These are phyloP conservation scores for Nissolia schottii DNA, from an alignment of 306 rosid species.

Conservation along the genomic window DNA sequence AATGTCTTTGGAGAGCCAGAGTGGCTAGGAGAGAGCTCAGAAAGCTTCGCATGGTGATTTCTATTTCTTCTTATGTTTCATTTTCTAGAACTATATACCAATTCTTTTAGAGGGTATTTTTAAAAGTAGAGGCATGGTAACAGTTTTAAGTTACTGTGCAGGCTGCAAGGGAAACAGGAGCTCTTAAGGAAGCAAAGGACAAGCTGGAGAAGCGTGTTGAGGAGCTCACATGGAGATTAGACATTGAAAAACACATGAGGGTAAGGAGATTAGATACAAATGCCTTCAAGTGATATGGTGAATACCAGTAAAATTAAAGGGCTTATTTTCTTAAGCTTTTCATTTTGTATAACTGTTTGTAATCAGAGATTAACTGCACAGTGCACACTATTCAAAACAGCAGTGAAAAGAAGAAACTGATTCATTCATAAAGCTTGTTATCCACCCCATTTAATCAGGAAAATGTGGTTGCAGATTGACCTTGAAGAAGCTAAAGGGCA, in stretches of 20 bases:
- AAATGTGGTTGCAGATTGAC: constrained; percentile 46
- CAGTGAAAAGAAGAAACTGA: constrained; percentile 3
- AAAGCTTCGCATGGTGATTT: constrained; percentile 61
- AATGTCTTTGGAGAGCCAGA: constrained; percentile 81
- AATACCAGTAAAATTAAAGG: not conserved
- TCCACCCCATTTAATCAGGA: constrained; percentile 11
- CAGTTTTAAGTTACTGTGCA: constrained; percentile 20
- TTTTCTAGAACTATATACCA: not conserved
- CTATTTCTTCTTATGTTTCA: not conserved
- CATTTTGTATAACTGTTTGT: not conserved
- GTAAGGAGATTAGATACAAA: constrained; percentile 33
- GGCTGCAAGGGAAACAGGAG: constrained; percentile 94
- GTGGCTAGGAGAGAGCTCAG: constrained; percentile 80
- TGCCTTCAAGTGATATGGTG: not conserved
- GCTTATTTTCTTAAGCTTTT: not conserved
- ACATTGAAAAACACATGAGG: constrained; percentile 78
- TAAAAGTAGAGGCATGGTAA: constrained; percentile 24
- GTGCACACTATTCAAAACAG: not conserved
- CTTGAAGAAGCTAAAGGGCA: constrained; percentile 84
- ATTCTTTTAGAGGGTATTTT: not conserved
- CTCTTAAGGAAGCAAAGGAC: constrained; percentile 93
- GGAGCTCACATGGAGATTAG: constrained; percentile 85
- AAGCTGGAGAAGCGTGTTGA: constrained; percentile 92
- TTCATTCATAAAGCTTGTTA: not conserved
- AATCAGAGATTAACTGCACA: not conserved